A percentile compares a stretch with the other conserved stretches of the same genome.
phyloP scores from a whole-genome alignment of 2,329 filamentous ascomycete genomes.

The Aspergillus jensenii region DNA sequence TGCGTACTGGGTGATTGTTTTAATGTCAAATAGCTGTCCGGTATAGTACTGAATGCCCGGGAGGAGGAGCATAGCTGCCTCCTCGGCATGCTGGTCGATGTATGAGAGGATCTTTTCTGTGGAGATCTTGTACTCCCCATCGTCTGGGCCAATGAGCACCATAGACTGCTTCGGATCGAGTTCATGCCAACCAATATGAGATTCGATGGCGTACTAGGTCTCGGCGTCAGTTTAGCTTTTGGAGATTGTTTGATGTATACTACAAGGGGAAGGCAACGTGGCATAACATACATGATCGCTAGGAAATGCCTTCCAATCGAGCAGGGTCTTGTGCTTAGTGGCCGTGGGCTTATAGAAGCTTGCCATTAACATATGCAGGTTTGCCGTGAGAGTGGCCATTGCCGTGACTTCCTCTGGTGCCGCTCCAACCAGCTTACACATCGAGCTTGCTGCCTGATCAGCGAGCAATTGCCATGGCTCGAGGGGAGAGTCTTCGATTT shows the following conservation, averaged over 20 bases:
- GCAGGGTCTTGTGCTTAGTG: conserved; percentile 69
- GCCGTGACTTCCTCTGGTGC: conserved; percentile 70
- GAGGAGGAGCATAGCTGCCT: conserved; percentile 73
- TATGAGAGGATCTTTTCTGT: conserved; percentile 68
- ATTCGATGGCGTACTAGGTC: conserved; percentile 73
- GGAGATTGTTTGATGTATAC: not conserved
- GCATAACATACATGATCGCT: conserved; percentile 67
- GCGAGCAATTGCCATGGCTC: conserved; percentile 75
- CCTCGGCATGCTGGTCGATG: conserved; percentile 71
- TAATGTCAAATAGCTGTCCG: conserved; percentile 81
- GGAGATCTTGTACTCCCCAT: conserved; percentile 58
- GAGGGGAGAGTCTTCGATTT: conserved; percentile 66
- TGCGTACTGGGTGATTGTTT: conserved; percentile 72
- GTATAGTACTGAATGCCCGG: conserved; percentile 91
- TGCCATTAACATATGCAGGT: conserved; percentile 76
- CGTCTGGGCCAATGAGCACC: conserved; percentile 67
- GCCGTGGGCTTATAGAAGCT: conserved; percentile 74
- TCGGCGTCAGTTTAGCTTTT: not conserved
- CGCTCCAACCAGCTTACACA: conserved; percentile 72
- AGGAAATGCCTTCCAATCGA: conserved; percentile 85
- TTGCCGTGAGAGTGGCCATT: conserved; percentile 82
- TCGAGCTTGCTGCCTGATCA: conserved; percentile 68
- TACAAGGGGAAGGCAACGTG: not conserved
- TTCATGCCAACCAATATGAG: conserved; percentile 71
- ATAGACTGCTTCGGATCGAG: conserved; percentile 66